These are phyloP conservation scores for Pelargonium nanum DNA, from an alignment of 345 rosid species.

Conservation along the genomic window DNA sequence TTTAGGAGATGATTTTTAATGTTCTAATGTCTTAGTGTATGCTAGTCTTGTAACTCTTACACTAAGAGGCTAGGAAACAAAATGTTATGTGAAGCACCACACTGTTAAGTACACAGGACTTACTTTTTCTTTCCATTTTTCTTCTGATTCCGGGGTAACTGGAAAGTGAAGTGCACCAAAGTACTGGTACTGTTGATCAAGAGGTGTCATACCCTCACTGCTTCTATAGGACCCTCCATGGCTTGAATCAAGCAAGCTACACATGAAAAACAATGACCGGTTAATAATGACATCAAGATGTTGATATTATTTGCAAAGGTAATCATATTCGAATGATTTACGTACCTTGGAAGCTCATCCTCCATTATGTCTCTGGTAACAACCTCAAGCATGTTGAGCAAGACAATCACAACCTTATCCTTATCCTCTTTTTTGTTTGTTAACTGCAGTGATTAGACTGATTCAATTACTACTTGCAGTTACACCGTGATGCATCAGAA, in stretches of 20 bases:
- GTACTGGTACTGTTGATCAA: constrained; percentile 42
- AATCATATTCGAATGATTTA: constrained; percentile 11
- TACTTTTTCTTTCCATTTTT: background rate
- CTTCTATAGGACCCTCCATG: constrained; percentile 48
- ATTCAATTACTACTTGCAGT: too few species aligned
- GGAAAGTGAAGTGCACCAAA: background rate
- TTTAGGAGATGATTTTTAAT: too few species aligned
- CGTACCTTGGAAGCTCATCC: constrained; percentile 57
- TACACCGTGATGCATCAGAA: background rate
- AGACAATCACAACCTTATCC: constrained; percentile 82
- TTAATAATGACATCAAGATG: constrained; percentile 12
- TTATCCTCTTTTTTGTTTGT: constrained; percentile 61
- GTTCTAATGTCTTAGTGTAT: too few species aligned
- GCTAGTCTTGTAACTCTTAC: too few species aligned
- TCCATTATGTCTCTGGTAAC: constrained; percentile 88
- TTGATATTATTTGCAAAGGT: background rate
- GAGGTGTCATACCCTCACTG: constrained; percentile 48
- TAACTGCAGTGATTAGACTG: constrained; percentile 28
- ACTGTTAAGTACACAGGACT: background rate
- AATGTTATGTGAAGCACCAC: too few species aligned
- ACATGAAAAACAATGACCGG: constrained; percentile 7
- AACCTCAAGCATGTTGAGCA: constrained; percentile 98
- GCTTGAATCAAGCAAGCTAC: constrained; percentile 59
- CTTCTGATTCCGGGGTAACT: background rate
- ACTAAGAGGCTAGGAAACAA: too few species aligned